A percentile compares a stretch with the other conserved stretches of the same genome.
Conservation (phyloP, 352 stramenopile genomes). For the Phytophthora capsici region DNA sequence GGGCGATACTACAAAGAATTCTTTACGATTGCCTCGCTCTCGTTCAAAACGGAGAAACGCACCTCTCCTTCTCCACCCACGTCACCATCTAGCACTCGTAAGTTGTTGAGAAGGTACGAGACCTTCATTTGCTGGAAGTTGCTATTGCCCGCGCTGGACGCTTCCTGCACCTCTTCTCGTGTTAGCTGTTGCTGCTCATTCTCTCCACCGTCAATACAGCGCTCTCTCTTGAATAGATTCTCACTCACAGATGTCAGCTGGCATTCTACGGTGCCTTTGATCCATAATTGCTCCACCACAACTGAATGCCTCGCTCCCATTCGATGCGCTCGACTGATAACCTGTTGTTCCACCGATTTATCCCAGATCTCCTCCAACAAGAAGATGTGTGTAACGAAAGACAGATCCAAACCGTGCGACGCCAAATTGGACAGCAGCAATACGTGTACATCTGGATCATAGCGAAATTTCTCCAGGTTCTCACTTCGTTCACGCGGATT, state of each 20-base stretch:
- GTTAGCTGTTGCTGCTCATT: conserved; percentile 14
- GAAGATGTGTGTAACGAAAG: conserved; percentile 98
- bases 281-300: conserved; percentile 91
- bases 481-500: conserved; percentile 42
- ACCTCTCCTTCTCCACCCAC: conserved; percentile 37
- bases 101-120: conserved; percentile 48
- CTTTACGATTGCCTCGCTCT: too few species aligned
- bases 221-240: conserved; percentile 14
- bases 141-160: conserved; percentile 33
- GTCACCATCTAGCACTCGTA: conserved; percentile 35
- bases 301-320: conserved; percentile 93
- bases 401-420: conserved; percentile 95
- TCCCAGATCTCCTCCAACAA: conserved; percentile 97
- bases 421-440: conserved; percentile 94
- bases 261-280: conserved; percentile 81
- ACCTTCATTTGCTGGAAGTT: conserved; percentile 40
- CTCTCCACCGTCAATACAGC: conserved; percentile 3
- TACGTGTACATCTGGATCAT: conserved; percentile 73
- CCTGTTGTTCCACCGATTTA: conserved; percentile 93
- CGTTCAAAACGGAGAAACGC: too few species aligned
- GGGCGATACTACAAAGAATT: too few species aligned
- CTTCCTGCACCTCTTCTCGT: conserved; percentile 28
- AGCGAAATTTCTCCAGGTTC: conserved; percentile 52
- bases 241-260: conserved; percentile 41
- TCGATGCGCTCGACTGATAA: conserved; percentile 95